Percentiles rank a stretch among this genome's conserved stretches.
Conservation (phyloP, 345 rosid species). For the Lagerstroemia speciosa region DNA sequence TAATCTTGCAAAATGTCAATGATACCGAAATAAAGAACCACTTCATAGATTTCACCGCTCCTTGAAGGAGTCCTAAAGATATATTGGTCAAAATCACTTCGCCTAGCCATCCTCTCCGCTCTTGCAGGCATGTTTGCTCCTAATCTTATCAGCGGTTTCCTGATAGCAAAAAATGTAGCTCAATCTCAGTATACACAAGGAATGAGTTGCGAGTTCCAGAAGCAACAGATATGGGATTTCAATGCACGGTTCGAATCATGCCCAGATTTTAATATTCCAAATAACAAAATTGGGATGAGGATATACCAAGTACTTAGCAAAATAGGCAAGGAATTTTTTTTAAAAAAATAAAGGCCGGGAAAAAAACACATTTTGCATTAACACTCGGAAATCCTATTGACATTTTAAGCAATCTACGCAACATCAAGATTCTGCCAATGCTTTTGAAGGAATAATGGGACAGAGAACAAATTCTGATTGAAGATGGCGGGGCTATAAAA, state of each 20-base stretch:
- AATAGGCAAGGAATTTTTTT: too few species aligned
- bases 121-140: constrained; percentile 99
- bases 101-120: constrained; percentile 68
- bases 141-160: constrained; percentile 79
- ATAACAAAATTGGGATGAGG: not conserved
- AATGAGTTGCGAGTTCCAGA: not conserved
- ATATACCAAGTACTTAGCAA: not conserved
- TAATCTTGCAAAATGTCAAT: constrained; percentile 94
- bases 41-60: constrained; percentile 62
- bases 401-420: not conserved
- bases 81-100: constrained; percentile 85
- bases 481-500: not conserved
- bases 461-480: not conserved
- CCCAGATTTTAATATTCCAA: not conserved
- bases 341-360: too few species aligned
- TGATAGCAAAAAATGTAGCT: constrained; percentile 18
- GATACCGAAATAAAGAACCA: constrained; percentile 81
- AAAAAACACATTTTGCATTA: too few species aligned
- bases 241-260: not conserved
- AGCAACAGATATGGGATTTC: not conserved
- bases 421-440: not conserved
- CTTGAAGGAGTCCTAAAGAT: constrained; percentile 42
- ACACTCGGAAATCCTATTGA: too few species aligned
- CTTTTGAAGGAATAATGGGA: too few species aligned
- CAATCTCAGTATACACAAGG: not conserved